These are phyloP conservation scores for Colletotrichum euphorbiae DNA, from an alignment of 2,329 filamentous ascomycete genomes.

Conservation along the genomic window DNA sequence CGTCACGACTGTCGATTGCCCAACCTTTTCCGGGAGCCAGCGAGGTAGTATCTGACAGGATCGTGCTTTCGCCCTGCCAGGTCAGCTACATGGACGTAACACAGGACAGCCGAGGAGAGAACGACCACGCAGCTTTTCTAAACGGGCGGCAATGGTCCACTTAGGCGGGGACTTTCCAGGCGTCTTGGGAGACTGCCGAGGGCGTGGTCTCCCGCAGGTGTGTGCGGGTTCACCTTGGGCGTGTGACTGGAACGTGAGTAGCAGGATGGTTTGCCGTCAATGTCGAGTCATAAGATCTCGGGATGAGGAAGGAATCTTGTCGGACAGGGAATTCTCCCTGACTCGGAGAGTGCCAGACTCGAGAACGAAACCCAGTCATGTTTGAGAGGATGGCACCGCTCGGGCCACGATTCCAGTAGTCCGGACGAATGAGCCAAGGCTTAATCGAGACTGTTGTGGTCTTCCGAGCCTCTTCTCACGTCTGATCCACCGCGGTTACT, in stretches of 20 bases:
- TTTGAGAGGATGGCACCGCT: slow-evolving; percentile 5
- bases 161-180: not conserved
- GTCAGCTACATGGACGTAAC: not conserved
- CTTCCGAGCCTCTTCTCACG: not conserved
- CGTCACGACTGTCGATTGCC: not conserved
- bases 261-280: slow-evolving; percentile 2
- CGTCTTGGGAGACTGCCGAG: not conserved
- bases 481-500: not conserved
- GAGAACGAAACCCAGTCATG: slow-evolving; percentile 12
- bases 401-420: slow-evolving; percentile 1
- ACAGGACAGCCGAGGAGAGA: not conserved
- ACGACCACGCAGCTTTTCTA: not conserved
- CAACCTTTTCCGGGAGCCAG: slow-evolving; percentile 14
- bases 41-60: not conserved
- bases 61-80: not conserved
- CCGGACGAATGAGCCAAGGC: slow-evolving; percentile 12
- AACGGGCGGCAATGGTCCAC: slow-evolving; percentile 6
- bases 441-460: not conserved
- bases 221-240: not conserved
- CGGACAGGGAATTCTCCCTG: not conserved
- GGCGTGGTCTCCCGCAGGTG: not conserved
- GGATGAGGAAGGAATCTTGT: not conserved
- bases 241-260: slow-evolving; percentile 1
- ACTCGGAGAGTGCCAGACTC: not conserved
- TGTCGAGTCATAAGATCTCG: slow-evolving; percentile 3